Conservation (phyloP, 257 asterid genomes). For the Datura wrightii region DNA sequence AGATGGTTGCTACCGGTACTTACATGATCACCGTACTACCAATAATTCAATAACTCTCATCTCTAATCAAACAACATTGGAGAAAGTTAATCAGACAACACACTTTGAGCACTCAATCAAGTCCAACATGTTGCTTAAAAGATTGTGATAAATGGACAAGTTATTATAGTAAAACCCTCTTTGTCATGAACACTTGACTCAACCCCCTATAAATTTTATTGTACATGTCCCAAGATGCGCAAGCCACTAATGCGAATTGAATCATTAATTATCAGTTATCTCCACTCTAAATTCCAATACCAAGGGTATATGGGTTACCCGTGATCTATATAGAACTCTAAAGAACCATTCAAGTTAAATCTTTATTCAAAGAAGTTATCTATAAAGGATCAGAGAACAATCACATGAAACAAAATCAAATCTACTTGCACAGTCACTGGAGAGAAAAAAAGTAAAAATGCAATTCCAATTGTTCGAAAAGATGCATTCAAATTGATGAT, state of each 20-base stretch:
- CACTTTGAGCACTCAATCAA: neutral
- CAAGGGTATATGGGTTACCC: neutral
- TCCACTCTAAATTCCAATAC: neutral
- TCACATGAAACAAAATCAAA: neutral
- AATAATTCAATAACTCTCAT: neutral
- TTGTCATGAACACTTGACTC: neutral
- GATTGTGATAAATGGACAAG: neutral
- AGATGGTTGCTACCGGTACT: neutral
- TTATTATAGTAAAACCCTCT: neutral
- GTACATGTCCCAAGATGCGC: neutral
- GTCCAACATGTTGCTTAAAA: neutral
- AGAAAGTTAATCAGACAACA: neutral
- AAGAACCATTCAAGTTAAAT: too few species aligned
- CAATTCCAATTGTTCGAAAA: neutral
- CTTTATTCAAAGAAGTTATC: too few species aligned
- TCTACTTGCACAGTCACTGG: neutral
- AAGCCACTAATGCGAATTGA: neutral
- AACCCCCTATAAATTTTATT: neutral
- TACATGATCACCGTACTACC: neutral
- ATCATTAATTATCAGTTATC: slow-evolving; percentile 2
- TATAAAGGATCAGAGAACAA: neutral
- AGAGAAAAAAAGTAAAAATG: neutral
- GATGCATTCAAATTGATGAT: neutral
- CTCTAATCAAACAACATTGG: neutral
- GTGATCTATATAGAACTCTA: neutral